Evolutionary conservation across 257 asterid species (phyloP).

Genomic region (Jacaranda copaia): DNA sequence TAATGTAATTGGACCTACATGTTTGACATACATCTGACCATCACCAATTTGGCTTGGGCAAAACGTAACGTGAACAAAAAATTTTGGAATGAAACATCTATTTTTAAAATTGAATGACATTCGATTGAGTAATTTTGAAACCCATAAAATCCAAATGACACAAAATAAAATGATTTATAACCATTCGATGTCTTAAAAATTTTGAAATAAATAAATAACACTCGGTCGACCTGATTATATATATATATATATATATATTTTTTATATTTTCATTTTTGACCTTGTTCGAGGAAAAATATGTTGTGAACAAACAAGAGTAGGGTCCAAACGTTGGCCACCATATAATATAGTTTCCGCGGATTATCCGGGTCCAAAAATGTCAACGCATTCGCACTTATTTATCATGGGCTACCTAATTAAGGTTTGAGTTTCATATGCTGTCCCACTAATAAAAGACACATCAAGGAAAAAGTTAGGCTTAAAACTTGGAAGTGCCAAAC

Average conservation of each 20-base stretch:
- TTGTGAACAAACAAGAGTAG: background rate
- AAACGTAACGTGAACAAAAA: background rate
- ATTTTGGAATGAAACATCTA: no score
- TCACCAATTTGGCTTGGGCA: no score
- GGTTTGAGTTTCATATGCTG: background rate
- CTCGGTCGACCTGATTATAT: no score
- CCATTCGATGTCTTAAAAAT: no score
- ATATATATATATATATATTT: background rate
- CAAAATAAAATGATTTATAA: no score
- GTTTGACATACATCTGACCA: no score
- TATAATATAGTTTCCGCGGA: no score
- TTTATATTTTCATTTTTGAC: no score
- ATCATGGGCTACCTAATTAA: background rate
- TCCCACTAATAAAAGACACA: background rate
- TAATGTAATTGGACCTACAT: no score
- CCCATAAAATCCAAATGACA: no score
- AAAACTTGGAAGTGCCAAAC: background rate
- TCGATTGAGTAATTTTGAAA: no score
- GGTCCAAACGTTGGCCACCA: background rate
- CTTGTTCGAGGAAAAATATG: background rate
- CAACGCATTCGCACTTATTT: background rate
- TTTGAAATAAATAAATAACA: no score
- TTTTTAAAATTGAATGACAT: background rate
- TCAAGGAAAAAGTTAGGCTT: background rate
- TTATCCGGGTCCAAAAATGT: background rate